phyloP scores from a whole-genome alignment of 1,284 basidiomycete genomes.

The Ceratobasidium sp. region DNA sequence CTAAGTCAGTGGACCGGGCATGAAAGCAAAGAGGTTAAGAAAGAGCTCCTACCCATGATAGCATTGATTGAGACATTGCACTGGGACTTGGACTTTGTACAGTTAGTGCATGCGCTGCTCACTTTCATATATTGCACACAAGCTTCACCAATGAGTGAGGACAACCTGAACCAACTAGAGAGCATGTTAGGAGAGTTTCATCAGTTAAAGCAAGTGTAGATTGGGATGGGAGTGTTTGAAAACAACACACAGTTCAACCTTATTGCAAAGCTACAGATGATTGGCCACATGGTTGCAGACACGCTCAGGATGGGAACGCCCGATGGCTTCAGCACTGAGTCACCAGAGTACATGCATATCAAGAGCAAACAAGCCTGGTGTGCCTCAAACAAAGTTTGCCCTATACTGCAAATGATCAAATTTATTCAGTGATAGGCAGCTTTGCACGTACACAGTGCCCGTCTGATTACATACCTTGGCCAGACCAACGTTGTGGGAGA shows the following conservation, averaged over 20 bases:
- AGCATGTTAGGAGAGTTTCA: conserved; percentile 46
- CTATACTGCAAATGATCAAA: conserved; percentile 43
- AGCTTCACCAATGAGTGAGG: not conserved
- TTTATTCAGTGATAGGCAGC: conserved; percentile 40
- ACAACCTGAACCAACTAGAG: conserved; percentile 43
- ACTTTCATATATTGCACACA: conserved; percentile 57
- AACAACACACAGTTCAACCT: conserved; percentile 7
- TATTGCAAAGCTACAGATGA: conserved; percentile 44
- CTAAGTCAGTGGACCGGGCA: not conserved
- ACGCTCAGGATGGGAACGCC: conserved; percentile 44
- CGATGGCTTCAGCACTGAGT: conserved; percentile 44
- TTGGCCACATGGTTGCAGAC: conserved; percentile 26
- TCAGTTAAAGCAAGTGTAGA: conserved; percentile 47
- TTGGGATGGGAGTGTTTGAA: not conserved
- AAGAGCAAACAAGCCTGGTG: conserved; percentile 45
- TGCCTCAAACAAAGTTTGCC: conserved; percentile 43
- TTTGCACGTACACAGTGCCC: not conserved
- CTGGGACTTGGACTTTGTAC: not conserved
- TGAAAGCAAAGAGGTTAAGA: conserved; percentile 23
- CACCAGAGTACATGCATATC: conserved; percentile 46
- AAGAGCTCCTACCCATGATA: not conserved
- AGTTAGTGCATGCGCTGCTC: conserved; percentile 52
- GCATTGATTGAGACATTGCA: not conserved
- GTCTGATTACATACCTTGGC: conserved; percentile 13
- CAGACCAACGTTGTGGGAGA: too few relatives aligned